Base-by-base conservation (phyloP, 306 rosid genomes). In the Trichosanthes truncata region DNA sequence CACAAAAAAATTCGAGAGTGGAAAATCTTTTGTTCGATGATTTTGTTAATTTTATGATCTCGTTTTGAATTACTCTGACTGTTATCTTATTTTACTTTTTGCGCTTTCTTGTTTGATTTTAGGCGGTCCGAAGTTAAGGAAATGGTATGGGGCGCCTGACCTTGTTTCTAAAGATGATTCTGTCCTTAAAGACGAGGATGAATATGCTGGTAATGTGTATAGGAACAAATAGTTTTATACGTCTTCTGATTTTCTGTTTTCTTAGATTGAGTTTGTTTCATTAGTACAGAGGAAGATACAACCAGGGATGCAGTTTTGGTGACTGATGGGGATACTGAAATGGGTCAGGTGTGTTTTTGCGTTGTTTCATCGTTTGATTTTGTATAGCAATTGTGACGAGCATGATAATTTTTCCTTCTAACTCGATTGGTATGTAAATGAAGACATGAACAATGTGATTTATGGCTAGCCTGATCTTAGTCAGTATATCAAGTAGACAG, bases 61-160 rank as follows among this genome's bases (percentile, higher is more conserved):
- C 11, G 9, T 69, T 13, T 23, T 35, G 25, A 20, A 3, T 67
- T 38, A 10, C 21, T 33, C 43, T 63, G 15, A 63, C 43, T 63
- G 11, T 43, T 33, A 1, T 13, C 61, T 20, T 55, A 7, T 0
- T 40, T 56, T 20, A 5, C 36, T 55, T 79, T 80, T n/a, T n/a
- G n/a, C 15, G 4, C 2, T 11, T 3, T 66, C 78, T 25, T 76
- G 41, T 20, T 21, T 65, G 26, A 61, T 51, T 84, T 60, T 48
- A 94, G 95, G 97, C 66, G 97, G 97, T 73, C 98, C 98, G 53
- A 92, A 94, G 84, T 84, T 94, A 77, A 90, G 98, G 84, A 92
- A 85, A 82, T 92, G 98, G 97, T 91, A 93, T 72, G 98, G 97
- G 48, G 97, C 98, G 62, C 98, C 98, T 74, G 97, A 89, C 48